These are phyloP conservation scores for Trichoderma parareesei DNA, from an alignment of 495 filamentous ascomycete genomes.

Conservation along the genomic window DNA sequence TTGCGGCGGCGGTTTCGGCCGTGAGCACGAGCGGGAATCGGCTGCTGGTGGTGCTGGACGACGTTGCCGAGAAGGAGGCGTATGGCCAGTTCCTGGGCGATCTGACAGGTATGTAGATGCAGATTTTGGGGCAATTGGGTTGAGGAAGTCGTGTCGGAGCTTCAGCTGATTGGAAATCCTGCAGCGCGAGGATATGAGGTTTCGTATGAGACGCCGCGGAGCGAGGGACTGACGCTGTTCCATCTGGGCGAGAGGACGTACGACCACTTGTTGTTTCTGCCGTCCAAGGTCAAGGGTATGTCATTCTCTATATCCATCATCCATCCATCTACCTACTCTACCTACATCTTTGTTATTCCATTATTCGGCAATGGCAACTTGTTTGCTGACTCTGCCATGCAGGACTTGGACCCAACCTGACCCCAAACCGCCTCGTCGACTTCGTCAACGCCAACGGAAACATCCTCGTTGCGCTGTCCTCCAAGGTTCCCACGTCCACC, in stretches of 20 bases:
- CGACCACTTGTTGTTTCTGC: conserved; percentile 84
- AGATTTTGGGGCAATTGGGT: background rate
- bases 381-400: background rate
- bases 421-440: conserved; percentile 76
- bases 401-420: conserved; percentile 84
- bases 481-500: conserved; percentile 61
- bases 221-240: conserved; percentile 73
- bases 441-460: conserved; percentile 91
- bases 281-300: conserved; percentile 80
- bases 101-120: conserved; percentile 56
- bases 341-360: background rate
- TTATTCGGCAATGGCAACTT: background rate
- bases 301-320: background rate
- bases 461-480: conserved; percentile 79
- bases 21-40: conserved; percentile 73
- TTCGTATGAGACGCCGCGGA: conserved; percentile 78
- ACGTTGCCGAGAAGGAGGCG: conserved; percentile 62
- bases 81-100: conserved; percentile 81
- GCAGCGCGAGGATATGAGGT: conserved; percentile 76
- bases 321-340: background rate
- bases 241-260: conserved; percentile 77
- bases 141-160: background rate
- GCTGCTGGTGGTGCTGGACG: conserved; percentile 81
- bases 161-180: background rate
- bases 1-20: conserved; percentile 60